A percentile compares a stretch with the other conserved stretches of the same genome.
Conservation (phyloP, 192 early-diverging fungal species). For the Coemansia sp. region DNA sequence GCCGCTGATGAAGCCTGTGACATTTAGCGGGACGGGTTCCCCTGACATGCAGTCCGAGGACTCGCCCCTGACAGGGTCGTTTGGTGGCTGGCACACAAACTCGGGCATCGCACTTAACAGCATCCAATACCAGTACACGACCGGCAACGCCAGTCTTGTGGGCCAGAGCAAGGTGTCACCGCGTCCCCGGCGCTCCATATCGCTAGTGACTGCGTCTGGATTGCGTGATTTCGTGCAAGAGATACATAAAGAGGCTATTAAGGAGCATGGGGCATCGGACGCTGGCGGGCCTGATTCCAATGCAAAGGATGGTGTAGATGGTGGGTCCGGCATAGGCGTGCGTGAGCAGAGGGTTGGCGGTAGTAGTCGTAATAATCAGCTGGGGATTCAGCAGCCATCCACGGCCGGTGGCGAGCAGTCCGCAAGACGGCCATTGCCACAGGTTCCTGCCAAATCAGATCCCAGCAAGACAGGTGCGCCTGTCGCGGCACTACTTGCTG, state of each 20-base stretch:
- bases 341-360: conserved; percentile 31
- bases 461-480: neutral
- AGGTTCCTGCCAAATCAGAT: conserved; percentile 1
- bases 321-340: conserved; percentile 32
- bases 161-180: conserved; percentile 13
- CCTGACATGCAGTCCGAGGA: conserved; percentile 7
- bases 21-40: neutral
- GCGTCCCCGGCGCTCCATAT: conserved; percentile 45
- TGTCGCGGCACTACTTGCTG: neutral
- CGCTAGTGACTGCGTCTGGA: conserved; percentile 26
- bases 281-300: neutral
- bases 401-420: neutral
- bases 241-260: neutral
- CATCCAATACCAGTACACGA: conserved; percentile 48
- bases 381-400: conserved; percentile 5
- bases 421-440: neutral
- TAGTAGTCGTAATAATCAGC: conserved; percentile 23
- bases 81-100: conserved; percentile 16
- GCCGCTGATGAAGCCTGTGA: neutral
- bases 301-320: conserved; percentile 20
- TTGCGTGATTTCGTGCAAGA: conserved; percentile 3
- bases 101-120: conserved; percentile 36
- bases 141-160: neutral
- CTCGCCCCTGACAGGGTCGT: conserved; percentile 16
- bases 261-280: neutral